These are phyloP conservation scores for Knufia fluminis DNA, from an alignment of 2,329 filamentous ascomycete genomes.

Conservation along the genomic window DNA sequence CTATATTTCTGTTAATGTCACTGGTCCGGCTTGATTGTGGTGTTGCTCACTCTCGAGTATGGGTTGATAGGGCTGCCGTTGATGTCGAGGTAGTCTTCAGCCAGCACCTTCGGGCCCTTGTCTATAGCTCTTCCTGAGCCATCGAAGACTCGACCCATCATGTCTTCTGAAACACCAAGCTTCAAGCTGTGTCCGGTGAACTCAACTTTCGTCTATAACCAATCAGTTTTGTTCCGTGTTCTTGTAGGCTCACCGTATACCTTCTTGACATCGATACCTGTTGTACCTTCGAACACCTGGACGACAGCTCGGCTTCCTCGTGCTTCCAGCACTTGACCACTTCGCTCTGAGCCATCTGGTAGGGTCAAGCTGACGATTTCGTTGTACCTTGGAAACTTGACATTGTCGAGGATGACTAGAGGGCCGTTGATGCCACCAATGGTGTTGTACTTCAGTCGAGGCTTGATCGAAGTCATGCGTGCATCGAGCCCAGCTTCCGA, in stretches of 20 bases:
- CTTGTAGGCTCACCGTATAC: slow-evolving; percentile 38
- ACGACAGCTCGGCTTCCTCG: slow-evolving; percentile 92
- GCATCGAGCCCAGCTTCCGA: slow-evolving; percentile 35
- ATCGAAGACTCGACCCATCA: slow-evolving; percentile 98
- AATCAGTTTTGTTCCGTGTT: slow-evolving; percentile 20
- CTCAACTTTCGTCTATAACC: slow-evolving; percentile 77
- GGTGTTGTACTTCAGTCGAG: slow-evolving; percentile 89
- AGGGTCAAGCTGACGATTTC: slow-evolving; percentile 96
- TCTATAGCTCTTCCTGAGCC: slow-evolving; percentile 96
- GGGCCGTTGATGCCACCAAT: slow-evolving; percentile 97
- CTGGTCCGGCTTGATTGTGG: background rate
- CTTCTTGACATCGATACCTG: slow-evolving; percentile 98
- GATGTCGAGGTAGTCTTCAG: slow-evolving; percentile 97
- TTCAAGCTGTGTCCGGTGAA: slow-evolving; percentile 96
- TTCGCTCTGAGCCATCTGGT: slow-evolving; percentile 86
- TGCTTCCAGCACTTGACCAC: slow-evolving; percentile 93
- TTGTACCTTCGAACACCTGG: slow-evolving; percentile 95
- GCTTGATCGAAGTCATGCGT: slow-evolving; percentile 49
- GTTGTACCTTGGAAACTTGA: slow-evolving; percentile 96
- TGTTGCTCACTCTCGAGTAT: slow-evolving; percentile 69
- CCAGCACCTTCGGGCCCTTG: slow-evolving; percentile 95
- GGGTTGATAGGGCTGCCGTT: slow-evolving; percentile 99
- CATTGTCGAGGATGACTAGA: slow-evolving; percentile 94
- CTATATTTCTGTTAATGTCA: slow-evolving; percentile 38
- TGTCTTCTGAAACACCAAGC: slow-evolving; percentile 97